phyloP scores from a whole-genome alignment of 129 eudicot species.

The Chrysanthemum makinoi region DNA sequence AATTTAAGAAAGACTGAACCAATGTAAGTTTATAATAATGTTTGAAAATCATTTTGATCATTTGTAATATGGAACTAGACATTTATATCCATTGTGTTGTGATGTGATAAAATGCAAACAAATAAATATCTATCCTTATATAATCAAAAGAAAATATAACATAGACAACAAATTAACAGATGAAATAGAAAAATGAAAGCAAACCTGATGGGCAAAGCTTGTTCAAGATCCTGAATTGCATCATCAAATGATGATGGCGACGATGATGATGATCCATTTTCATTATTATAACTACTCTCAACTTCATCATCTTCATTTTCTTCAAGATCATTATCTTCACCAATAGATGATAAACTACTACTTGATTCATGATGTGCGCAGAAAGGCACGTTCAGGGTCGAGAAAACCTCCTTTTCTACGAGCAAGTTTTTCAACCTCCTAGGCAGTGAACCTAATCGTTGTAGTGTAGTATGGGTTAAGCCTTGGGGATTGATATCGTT shows the following conservation, averaged over 20 bases:
- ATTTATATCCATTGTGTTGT: too few species aligned
- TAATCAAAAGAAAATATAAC: neutral
- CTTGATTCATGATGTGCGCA: too few species aligned
- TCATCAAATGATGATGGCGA: constrained; percentile 30
- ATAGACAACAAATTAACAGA: neutral
- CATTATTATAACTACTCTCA: constrained; percentile 18
- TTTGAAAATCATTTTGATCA: too few species aligned
- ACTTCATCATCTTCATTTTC: constrained; percentile 19
- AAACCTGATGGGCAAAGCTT: constrained; percentile 44
- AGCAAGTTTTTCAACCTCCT: too few species aligned
- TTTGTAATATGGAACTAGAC: too few species aligned
- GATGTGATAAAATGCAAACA: neutral
- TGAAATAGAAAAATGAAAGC: neutral
- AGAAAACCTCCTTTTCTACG: too few species aligned
- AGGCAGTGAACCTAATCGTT: too few species aligned
- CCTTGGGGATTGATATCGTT: too few species aligned
- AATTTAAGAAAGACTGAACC: too few species aligned
- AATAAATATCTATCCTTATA: neutral
- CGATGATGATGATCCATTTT: constrained; percentile 11
- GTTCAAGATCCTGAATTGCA: constrained; percentile 44
- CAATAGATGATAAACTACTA: constrained; percentile 29
- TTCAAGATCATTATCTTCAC: constrained; percentile 38
- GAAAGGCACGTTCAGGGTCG: too few species aligned
- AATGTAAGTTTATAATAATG: too few species aligned
- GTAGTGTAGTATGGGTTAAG: too few species aligned